These are phyloP conservation scores for Axilococcus clingmanii DNA, from an alignment of 139 green algal species.

Conservation along the genomic window DNA sequence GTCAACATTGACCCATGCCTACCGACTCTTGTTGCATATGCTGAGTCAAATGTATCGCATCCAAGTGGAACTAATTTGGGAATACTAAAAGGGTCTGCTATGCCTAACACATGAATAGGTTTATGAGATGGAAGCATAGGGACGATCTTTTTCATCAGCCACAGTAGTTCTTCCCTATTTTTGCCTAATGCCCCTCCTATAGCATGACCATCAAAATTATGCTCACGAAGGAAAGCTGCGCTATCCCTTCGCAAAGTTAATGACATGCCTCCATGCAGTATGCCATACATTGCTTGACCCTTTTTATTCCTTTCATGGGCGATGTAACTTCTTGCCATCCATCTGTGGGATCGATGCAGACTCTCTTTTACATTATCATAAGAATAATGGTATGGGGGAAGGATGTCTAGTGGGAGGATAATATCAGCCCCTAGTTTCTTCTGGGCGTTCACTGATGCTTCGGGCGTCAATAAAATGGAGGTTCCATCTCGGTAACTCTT, in stretches of 20 bases:
- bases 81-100: constrained; percentile 32
- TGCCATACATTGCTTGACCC: constrained; percentile 44
- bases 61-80: not conserved
- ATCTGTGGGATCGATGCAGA: constrained; percentile 30
- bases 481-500: constrained; percentile 32
- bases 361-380: constrained; percentile 9
- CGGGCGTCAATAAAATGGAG: constrained; percentile 30
- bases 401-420: constrained; percentile 46
- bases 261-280: constrained; percentile 35
- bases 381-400: constrained; percentile 34
- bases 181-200: constrained; percentile 41
- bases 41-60: constrained; percentile 37
- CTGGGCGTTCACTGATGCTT: constrained; percentile 33
- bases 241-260: constrained; percentile 19
- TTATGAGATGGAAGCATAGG: constrained; percentile 18
- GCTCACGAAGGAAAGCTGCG: constrained; percentile 27
- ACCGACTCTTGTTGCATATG: constrained; percentile 30
- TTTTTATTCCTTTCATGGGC: constrained; percentile 27
- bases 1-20: constrained; percentile 28
- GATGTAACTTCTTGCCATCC: constrained; percentile 28
- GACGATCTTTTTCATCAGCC: constrained; percentile 33
- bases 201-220: constrained; percentile 42
- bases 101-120: constrained; percentile 39
- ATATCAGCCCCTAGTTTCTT: constrained; percentile 43
- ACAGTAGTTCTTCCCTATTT: constrained; percentile 25